These are phyloP conservation scores for Mrakia blollopis DNA, from an alignment of 768 basidiomycete species.

Conservation along the genomic window DNA sequence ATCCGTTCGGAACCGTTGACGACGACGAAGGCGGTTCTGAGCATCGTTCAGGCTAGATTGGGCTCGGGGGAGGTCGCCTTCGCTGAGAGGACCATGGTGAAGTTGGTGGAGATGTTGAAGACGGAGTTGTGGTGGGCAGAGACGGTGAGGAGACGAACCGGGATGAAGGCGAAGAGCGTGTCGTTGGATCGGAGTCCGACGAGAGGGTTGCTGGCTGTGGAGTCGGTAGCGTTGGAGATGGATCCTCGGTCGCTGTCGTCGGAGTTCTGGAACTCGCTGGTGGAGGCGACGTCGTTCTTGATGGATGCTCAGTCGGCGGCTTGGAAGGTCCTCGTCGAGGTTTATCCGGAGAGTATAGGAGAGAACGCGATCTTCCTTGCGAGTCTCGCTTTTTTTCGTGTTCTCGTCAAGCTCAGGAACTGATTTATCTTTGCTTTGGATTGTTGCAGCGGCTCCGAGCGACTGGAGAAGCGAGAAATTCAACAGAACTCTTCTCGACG, in stretches of 20 bases:
- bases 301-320: neutral
- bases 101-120: constrained; percentile 3
- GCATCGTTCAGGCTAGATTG: neutral
- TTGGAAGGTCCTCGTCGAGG: neutral
- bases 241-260: neutral
- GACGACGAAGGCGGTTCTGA: constrained; percentile 1
- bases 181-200: neutral
- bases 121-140: neutral
- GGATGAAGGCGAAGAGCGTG: neutral
- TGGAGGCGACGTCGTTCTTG: constrained; percentile 6
- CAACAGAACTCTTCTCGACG: neutral
- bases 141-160: neutral
- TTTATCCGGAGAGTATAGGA: neutral
- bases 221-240: neutral
- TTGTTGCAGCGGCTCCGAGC: neutral
- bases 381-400: neutral
- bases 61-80: neutral
- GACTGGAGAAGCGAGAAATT: neutral
- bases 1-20: neutral
- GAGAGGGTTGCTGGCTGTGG: neutral
- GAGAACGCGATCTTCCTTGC: neutral
- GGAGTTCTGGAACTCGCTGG: constrained; percentile 1
- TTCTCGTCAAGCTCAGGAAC: neutral
- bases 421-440: neutral
- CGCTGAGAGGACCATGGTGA: neutral